Evolutionary conservation across 257 asterid species (phyloP).

Genomic region (Catharanthus roseus): DNA sequence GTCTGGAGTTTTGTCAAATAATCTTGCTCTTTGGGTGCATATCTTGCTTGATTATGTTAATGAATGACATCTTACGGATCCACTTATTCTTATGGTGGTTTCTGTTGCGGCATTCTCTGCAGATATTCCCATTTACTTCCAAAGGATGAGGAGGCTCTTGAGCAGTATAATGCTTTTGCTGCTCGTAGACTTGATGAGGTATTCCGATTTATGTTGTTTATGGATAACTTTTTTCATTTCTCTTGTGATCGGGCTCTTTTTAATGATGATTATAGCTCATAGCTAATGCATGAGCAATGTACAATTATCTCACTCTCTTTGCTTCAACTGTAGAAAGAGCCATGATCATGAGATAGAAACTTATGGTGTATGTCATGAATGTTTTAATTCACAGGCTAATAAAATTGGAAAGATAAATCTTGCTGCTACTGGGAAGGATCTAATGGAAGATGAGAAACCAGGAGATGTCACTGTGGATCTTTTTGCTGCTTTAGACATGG

Average conservation of each 20-base stretch:
- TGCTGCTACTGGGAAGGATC: conserved; percentile 99
- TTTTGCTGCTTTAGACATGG: conserved; percentile 83
- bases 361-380: not conserved
- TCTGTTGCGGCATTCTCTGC: conserved; percentile 27
- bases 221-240: conserved; percentile 1
- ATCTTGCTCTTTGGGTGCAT: not conserved
- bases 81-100: conserved; percentile 4
- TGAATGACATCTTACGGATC: not conserved
- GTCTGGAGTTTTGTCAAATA: not conserved
- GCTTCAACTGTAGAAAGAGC: not conserved
- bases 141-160: conserved; percentile 92
- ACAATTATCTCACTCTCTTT: not conserved
- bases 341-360: not conserved
- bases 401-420: conserved; percentile 96
- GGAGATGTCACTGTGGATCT: conserved; percentile 97
- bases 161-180: conserved; percentile 66
- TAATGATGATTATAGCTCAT: too few species aligned
- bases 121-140: conserved; percentile 96
- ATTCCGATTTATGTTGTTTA: conserved; percentile 12
- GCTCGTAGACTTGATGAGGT: conserved; percentile 97
- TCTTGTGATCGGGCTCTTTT: not conserved
- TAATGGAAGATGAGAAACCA: conserved; percentile 97
- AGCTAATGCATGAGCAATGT: too few species aligned
- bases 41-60: not conserved
- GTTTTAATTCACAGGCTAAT: conserved; percentile 57